Conservation (phyloP, 2,329 filamentous ascomycete species). For the Ophiostoma pallidulum region DNA sequence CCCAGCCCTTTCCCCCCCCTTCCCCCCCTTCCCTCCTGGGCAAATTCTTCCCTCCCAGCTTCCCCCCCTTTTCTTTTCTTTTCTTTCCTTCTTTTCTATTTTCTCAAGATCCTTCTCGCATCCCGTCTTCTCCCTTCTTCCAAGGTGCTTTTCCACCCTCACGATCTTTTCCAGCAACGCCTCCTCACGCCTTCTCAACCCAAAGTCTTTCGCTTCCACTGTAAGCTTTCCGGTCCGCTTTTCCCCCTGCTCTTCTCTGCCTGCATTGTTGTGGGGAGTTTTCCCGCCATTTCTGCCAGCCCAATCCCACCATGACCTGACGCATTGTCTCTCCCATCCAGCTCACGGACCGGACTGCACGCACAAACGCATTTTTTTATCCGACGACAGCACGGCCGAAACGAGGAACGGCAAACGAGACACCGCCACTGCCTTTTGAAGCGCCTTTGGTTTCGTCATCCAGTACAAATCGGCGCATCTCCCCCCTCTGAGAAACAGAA, state of each 20-base stretch:
- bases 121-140: constrained; percentile 8
- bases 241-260: not conserved
- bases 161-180: not conserved
- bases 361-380: not conserved
- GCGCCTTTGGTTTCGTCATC: no score
- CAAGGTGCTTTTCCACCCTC: not conserved
- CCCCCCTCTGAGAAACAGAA: no score
- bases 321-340: constrained; percentile 6
- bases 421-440: no score
- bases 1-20: not conserved
- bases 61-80: constrained; percentile 13
- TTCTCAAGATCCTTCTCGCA: constrained; percentile 8
- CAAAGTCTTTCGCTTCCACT: constrained; percentile 8
- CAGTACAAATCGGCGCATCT: no score
- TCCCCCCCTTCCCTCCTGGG: no score
- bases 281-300: not conserved
- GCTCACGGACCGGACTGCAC: not conserved
- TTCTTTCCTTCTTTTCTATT: constrained; percentile 9
- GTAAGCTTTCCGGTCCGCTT: constrained; percentile 4
- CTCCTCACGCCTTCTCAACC: no score
- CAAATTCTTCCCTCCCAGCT: no score
- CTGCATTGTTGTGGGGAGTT: not conserved
- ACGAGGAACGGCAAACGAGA: not conserved
- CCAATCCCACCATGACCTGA: not conserved
- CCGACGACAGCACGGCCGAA: not conserved